Conservation (phyloP, 768 basidiomycete genomes). For the Boletus rubropictus region DNA sequence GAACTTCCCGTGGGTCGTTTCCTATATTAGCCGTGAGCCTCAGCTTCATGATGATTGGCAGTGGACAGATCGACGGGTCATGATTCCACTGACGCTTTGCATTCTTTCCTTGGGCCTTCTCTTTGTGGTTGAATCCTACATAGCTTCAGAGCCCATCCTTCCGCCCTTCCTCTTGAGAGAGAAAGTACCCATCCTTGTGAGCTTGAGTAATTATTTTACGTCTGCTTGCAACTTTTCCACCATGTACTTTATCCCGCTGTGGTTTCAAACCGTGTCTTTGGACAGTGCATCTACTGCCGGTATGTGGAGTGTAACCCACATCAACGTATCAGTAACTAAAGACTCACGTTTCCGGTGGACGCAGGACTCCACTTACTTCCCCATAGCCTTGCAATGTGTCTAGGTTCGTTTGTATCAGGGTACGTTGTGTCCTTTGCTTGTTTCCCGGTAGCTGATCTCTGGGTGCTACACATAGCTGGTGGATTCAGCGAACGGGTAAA, state of each 20-base stretch:
- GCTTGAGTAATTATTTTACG: constrained; percentile 7
- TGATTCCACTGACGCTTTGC: constrained; percentile 6
- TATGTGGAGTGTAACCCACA: background rate
- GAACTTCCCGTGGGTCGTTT: constrained; percentile 6
- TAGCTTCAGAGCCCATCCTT: constrained; percentile 11
- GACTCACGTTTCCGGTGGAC: background rate
- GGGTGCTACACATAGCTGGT: constrained; percentile 1
- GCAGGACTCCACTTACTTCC: constrained; percentile 13
- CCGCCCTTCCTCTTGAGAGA: constrained; percentile 5
- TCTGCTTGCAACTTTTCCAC: constrained; percentile 11
- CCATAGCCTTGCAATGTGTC: constrained; percentile 10
- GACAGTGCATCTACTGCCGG: constrained; percentile 9
- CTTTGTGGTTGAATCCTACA: constrained; percentile 1
- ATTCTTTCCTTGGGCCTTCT: constrained; percentile 7
- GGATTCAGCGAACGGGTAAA: constrained; percentile 10
- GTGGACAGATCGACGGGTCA: constrained; percentile 9
- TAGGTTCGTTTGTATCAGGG: constrained; percentile 12
- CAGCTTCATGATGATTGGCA: background rate
- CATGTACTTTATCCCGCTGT: constrained; percentile 14
- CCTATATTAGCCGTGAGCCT: no score
- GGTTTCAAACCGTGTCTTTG: constrained; percentile 14
- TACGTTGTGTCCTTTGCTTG: background rate
- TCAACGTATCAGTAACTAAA: background rate
- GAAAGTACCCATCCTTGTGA: constrained; percentile 5
- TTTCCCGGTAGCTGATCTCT: background rate